Evolutionary conservation across 768 basidiomycete species (phyloP).

Genomic region (Lactarius psammicola): DNA sequence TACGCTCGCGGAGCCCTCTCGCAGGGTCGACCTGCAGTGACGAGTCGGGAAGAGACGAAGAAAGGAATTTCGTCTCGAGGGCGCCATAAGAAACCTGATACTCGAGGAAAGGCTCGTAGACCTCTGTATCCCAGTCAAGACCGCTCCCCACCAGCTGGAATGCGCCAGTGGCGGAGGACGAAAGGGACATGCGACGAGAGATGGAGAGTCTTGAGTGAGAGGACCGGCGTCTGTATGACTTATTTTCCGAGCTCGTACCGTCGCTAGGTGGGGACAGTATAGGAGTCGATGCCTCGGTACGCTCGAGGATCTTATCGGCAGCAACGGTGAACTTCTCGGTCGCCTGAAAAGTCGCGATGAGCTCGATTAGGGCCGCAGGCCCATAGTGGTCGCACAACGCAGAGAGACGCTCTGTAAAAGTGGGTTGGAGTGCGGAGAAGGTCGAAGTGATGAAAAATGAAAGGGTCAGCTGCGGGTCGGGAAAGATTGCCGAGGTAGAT

Average conservation of each 20-base stretch:
- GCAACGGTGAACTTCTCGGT: slow-evolving; percentile 82
- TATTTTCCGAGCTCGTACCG: slow-evolving; percentile 21
- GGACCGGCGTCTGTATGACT: slow-evolving; percentile 17
- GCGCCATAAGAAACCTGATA: slow-evolving; percentile 81
- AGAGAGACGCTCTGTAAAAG: slow-evolving; percentile 75
- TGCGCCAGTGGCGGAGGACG: slow-evolving; percentile 27
- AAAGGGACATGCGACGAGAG: slow-evolving; percentile 31
- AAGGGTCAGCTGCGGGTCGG: slow-evolving; percentile 73
- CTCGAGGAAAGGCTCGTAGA: slow-evolving; percentile 94
- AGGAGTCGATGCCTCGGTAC: slow-evolving; percentile 36
- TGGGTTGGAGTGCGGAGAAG: slow-evolving; percentile 75
- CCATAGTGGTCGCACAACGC: slow-evolving; percentile 66
- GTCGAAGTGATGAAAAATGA: slow-evolving; percentile 82
- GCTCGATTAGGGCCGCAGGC: slow-evolving; percentile 57
- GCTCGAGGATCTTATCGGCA: slow-evolving; percentile 76
- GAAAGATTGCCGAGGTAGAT: slow-evolving; percentile 82
- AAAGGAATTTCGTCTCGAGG: slow-evolving; percentile 72
- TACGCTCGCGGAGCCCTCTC: slow-evolving; percentile 69
- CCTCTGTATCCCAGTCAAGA: slow-evolving; percentile 80
- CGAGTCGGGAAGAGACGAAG: slow-evolving; percentile 51
- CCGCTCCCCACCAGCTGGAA: slow-evolving; percentile 20
- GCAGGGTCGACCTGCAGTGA: slow-evolving; percentile 48
- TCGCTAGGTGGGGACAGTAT: slow-evolving; percentile 29
- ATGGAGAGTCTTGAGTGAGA: slow-evolving; percentile 32
- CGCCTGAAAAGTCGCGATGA: slow-evolving; percentile 67